Evolutionary conservation across 495 filamentous ascomycete species (phyloP).

Genomic region (Penicillium crystallinum): DNA sequence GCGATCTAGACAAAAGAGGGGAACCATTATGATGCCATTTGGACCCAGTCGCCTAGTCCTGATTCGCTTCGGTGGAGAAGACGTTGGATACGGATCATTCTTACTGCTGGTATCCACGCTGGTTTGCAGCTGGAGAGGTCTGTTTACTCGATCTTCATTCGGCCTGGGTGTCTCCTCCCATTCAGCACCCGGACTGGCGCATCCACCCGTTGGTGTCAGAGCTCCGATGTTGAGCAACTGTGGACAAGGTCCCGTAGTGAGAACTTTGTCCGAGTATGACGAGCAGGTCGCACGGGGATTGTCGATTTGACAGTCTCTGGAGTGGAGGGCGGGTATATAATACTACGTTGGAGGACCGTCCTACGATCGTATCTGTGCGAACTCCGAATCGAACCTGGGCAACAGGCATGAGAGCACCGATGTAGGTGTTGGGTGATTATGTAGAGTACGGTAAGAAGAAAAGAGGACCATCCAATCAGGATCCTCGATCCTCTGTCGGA

Average conservation of each 20-base stretch:
- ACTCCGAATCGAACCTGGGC: slow-evolving; percentile 2
- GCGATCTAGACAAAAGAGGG: slow-evolving; percentile 17
- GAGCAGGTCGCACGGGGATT: background rate
- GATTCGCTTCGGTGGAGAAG: background rate
- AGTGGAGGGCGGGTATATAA: background rate
- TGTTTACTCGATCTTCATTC: background rate
- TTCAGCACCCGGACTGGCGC: slow-evolving; percentile 3
- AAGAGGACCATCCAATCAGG: background rate
- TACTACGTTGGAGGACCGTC: background rate
- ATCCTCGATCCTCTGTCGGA: background rate
- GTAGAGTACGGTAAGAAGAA: background rate
- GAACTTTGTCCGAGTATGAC: slow-evolving; percentile 11
- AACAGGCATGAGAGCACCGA: background rate
- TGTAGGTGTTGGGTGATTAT: background rate
- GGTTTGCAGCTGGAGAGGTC: background rate
- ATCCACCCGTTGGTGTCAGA: slow-evolving; percentile 6
- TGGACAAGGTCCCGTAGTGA: slow-evolving; percentile 3
- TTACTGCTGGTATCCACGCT: background rate
- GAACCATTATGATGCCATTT: slow-evolving; percentile 19
- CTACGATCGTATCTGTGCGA: background rate
- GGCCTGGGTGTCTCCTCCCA: background rate
- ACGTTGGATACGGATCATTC: background rate
- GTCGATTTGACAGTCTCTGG: background rate
- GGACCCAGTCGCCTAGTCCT: background rate
- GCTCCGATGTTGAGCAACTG: background rate